These are phyloP conservation scores for Rosa multiflora DNA, from an alignment of 306 rosid genomes.

Conservation along the genomic window DNA sequence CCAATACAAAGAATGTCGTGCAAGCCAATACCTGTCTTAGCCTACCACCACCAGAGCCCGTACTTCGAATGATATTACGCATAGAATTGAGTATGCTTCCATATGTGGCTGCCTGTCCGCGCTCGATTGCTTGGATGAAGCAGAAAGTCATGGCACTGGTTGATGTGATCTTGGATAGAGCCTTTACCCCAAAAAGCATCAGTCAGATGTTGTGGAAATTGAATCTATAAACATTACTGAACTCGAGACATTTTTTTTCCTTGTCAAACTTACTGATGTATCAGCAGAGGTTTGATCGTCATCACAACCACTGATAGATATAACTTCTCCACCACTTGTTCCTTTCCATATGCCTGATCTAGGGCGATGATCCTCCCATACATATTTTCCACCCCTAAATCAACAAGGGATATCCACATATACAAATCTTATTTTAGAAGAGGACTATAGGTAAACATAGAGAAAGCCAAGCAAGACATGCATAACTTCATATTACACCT, in stretches of 20 bases:
- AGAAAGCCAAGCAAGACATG: neutral
- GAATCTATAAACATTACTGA: neutral
- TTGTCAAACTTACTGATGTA: conserved; percentile 70
- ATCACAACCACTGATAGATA: conserved; percentile 91
- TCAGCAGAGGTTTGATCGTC: conserved; percentile 94
- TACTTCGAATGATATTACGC: conserved; percentile 69
- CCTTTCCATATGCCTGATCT: conserved; percentile 90
- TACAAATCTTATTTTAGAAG: neutral
- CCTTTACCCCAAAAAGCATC: conserved; percentile 49
- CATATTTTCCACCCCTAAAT: conserved; percentile 71
- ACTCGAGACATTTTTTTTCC: neutral
- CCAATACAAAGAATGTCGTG: neutral
- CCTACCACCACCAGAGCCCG: conserved; percentile 42
- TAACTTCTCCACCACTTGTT: conserved; percentile 85
- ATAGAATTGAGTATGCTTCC: conserved; percentile 81
- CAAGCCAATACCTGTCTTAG: conserved; percentile 35
- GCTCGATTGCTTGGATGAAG: conserved; percentile 94
- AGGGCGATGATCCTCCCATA: conserved; percentile 98
- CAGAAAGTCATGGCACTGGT: conserved; percentile 98
- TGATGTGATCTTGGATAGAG: conserved; percentile 87
- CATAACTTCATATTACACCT: neutral
- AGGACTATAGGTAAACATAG: neutral
- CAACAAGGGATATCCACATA: neutral
- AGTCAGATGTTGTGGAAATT: conserved; percentile 13
- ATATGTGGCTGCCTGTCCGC: conserved; percentile 64